A percentile compares a stretch with the other conserved stretches of the same genome.
Conservation (phyloP, 1,139 yeast genomes). For the Pichia sp. region DNA sequence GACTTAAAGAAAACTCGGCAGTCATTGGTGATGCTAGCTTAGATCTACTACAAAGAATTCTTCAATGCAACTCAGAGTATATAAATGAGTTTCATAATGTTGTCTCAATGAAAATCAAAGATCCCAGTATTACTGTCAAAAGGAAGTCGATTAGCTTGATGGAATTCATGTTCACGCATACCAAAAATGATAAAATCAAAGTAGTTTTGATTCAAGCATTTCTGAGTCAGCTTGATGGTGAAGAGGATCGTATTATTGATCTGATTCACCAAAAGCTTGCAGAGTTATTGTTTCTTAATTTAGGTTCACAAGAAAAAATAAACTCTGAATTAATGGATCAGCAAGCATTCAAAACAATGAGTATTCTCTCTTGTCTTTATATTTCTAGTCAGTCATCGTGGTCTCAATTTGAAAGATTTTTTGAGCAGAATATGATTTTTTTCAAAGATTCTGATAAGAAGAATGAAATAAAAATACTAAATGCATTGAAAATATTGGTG, state of each 20-base stretch:
- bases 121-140: constrained; percentile 59
- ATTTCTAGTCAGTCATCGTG: constrained; percentile 31
- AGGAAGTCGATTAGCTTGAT: constrained; percentile 53
- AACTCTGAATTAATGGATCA: too few species aligned
- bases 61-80: constrained; percentile 38
- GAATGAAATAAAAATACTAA: constrained; percentile 12
- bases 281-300: constrained; percentile 38
- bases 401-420: constrained; percentile 37
- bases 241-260: constrained; percentile 52
- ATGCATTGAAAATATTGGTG: constrained; percentile 23
- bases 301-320: too few species aligned
- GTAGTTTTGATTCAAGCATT: constrained; percentile 43
- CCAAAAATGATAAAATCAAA: constrained; percentile 30
- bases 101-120: constrained; percentile 44
- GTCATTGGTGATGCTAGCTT: constrained; percentile 70
- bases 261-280: constrained; percentile 36
- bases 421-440: constrained; percentile 35
- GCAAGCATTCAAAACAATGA: constrained; percentile 19
- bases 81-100: constrained; percentile 43
- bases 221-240: constrained; percentile 56
- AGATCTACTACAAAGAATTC: constrained; percentile 53
- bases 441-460: constrained; percentile 22
- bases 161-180: constrained; percentile 38
- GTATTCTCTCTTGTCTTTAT: constrained; percentile 35
- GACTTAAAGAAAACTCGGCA: constrained; percentile 56